Evolutionary conservation across 768 basidiomycete species (phyloP).

Genomic region (Collybia mongolica): DNA sequence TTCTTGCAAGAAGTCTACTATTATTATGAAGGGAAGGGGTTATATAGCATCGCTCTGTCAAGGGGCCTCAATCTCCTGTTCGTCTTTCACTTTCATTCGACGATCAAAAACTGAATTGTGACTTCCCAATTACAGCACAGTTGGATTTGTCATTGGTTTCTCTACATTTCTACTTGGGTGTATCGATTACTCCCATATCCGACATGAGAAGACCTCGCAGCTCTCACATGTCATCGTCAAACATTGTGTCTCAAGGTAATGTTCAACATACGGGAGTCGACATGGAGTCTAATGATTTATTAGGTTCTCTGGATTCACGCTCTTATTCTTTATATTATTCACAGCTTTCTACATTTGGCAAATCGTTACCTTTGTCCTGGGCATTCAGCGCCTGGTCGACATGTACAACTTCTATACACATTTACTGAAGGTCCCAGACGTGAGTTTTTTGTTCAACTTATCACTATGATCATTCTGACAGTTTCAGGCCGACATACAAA

Average conservation of each 20-base stretch:
- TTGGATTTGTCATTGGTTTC: constrained; percentile 98
- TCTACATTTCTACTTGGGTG: constrained; percentile 96
- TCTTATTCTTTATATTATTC: constrained; percentile 84
- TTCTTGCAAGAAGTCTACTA: constrained; percentile 94
- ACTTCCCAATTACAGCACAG: constrained; percentile 70
- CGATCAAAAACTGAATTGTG: constrained; percentile 10
- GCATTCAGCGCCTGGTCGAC: constrained; percentile 77
- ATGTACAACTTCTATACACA: constrained; percentile 98
- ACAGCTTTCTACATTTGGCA: constrained; percentile 90
- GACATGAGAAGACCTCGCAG: constrained; percentile 59
- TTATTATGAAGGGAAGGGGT: constrained; percentile 96
- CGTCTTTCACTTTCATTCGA: constrained; percentile 30
- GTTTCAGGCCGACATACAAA: constrained; percentile 89
- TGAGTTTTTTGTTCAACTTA: constrained; percentile 30
- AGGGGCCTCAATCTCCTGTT: constrained; percentile 93
- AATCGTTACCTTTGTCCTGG: constrained; percentile 73
- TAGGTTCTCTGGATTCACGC: constrained; percentile 82
- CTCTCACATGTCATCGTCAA: constrained; percentile 82
- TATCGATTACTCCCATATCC: constrained; percentile 85
- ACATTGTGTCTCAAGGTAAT: constrained; percentile 82
- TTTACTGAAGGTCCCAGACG: constrained; percentile 92
- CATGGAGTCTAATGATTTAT: constrained; percentile 2
- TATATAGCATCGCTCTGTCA: constrained; percentile 91
- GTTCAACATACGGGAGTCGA: constrained; percentile 5
- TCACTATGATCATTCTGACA: constrained; percentile 8